phyloP scores from a whole-genome alignment of 306 rosid species.

The Casuarina glauca region DNA sequence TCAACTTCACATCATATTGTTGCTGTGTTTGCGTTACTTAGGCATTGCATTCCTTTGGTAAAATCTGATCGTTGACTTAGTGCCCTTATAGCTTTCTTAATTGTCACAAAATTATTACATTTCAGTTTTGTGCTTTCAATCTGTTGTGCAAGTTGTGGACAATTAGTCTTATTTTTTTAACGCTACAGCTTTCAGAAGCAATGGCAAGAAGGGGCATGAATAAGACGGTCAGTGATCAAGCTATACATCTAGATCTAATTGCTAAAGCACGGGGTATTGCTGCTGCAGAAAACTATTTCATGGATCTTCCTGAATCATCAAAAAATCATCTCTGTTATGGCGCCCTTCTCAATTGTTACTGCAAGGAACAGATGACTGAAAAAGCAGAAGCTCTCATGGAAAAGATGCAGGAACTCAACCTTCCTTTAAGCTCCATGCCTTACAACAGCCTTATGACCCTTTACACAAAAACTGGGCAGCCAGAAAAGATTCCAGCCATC shows the following conservation, averaged over 20 bases:
- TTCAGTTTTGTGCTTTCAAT: not conserved
- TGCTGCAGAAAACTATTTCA: slow-evolving; percentile 75
- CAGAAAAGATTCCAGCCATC: slow-evolving; percentile 61
- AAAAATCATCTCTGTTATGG: slow-evolving; percentile 85
- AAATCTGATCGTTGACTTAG: too few relatives aligned
- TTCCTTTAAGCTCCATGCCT: slow-evolving; percentile 66
- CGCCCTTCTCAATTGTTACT: slow-evolving; percentile 85
- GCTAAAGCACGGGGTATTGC: slow-evolving; percentile 71
- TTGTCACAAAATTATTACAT: too few relatives aligned
- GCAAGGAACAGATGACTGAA: slow-evolving; percentile 80
- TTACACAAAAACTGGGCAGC: slow-evolving; percentile 56
- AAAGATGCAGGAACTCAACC: slow-evolving; percentile 84
- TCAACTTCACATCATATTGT: not conserved
- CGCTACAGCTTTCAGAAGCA: slow-evolving; percentile 68
- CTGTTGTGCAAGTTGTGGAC: not conserved
- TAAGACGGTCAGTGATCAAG: slow-evolving; percentile 80
- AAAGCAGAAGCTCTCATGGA: slow-evolving; percentile 80
- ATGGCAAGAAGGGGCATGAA: slow-evolving; percentile 79
- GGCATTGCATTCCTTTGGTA: not conserved
- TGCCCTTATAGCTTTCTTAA: not conserved
- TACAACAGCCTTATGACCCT: slow-evolving; percentile 90
- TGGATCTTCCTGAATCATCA: slow-evolving; percentile 68
- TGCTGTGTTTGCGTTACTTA: not conserved
- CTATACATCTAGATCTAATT: slow-evolving; percentile 81
- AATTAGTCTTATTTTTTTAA: not conserved